phyloP scores from a whole-genome alignment of 129 eudicot species.

The Chrysanthemum seticuspe region DNA sequence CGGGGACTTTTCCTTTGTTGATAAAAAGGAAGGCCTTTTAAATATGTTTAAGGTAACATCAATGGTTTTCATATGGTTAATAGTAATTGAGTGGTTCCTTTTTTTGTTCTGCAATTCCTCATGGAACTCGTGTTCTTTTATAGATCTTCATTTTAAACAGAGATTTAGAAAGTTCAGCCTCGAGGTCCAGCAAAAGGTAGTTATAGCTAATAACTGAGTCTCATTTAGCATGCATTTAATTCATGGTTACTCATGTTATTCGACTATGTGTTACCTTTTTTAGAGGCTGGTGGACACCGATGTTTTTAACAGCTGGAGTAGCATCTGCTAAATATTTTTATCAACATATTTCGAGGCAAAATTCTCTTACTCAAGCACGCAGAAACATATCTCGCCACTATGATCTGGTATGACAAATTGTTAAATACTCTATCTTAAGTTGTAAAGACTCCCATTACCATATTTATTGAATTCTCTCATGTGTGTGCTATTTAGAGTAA shows the following conservation, averaged over 20 bases:
- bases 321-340: conserved; percentile 84
- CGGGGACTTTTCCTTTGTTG: conserved; percentile 93
- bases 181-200: conserved; percentile 60
- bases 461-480: neutral
- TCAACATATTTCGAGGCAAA: conserved; percentile 66
- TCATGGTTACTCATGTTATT: neutral
- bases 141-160: conserved; percentile 73
- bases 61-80: conserved; percentile 1
- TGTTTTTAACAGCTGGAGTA: conserved; percentile 80
- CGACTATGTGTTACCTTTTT: conserved; percentile 2
- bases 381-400: conserved; percentile 94
- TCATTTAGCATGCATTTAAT: neutral
- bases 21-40: conserved; percentile 76
- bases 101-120: neutral
- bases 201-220: neutral
- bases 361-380: conserved; percentile 92
- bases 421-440: neutral
- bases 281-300: conserved; percentile 97
- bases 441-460: neutral
- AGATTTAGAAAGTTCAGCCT: conserved; percentile 45
- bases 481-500: conserved; percentile 53
- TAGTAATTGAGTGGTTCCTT: neutral
- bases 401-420: conserved; percentile 54
- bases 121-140: conserved; percentile 14
- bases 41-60: conserved; percentile 72